Evolutionary conservation across 805 yeast genomes (phyloP), one percentile per base, ranked within the genome.

Genomic region (Barnettozyma californica): DNA sequence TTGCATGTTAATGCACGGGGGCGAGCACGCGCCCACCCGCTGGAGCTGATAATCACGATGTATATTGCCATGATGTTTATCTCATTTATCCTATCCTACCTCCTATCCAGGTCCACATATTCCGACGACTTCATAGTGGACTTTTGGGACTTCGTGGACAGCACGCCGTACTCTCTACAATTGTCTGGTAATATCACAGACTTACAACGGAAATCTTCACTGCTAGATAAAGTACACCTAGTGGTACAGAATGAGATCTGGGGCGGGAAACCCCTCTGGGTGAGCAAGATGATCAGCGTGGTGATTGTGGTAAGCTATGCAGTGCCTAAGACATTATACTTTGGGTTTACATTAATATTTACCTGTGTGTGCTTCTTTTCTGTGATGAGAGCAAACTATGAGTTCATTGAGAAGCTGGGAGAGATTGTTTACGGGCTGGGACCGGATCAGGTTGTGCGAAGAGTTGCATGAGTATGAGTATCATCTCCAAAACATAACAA

Each of bases 291-390:
- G 2, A 26, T 40, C 33, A 40, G 43, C n/a, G 11, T 40, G n/a
- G 20, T 14, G 13, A 26, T 40, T 14, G 43, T 40, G 20, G 16
- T 40, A 34, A 25, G 43, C 43, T 40, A 40, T 26, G 43, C 43
- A 3, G 6, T 40, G 34, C 34, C 43, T n/a, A 40, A 26, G 21
- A 20, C 33, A 2, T 5, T 26, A 23, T 40, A 26, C 33, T 40
- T 40, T 19, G n/a, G 8, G 5, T 40, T 40, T 19, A 14, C 43
- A 16, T 10, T 26, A 3, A 11, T 27, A 18, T 40, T 40, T 31
- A 40, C 34, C 2, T 25, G 20, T 23, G 43, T 40, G 13, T 40
- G 43, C 33, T 26, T 40, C 34, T 10, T 40, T 4, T 40, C 29
- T 27, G 34, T 40, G 7, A 40, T 26, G 43, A 40, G 21, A 14